Evolutionary conservation across 169 alveolate genomes (phyloP), one percentile per base, ranked within the genome.

Genomic region (Babesia bigemina): DNA sequence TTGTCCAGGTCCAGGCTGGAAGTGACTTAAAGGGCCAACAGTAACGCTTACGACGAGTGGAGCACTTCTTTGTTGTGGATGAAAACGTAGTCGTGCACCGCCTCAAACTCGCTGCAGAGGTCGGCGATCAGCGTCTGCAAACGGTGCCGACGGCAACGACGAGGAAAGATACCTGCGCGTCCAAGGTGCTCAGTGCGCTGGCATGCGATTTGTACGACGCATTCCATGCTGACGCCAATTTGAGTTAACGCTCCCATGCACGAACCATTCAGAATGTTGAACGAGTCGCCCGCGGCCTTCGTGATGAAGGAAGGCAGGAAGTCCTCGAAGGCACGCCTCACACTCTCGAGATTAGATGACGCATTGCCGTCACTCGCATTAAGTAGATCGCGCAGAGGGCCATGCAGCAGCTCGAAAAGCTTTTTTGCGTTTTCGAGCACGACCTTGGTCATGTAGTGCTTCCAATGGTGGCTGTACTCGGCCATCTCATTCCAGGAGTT

Each of bases 391-490:
- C n/a, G n/a, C 45, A 81, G 42, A 7, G 70, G 71, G 39, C 88
- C 88, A 45, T 81, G 56, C 22, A 81, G 36, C 56, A 81, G 59
- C 63, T 81, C 85, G 39, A 81, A 81, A 10, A 81, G 50, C 53
- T 50, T 62, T 14, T 61, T 81, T 44, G 85, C 60, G 48, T 81
- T 72, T 11, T 63, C 69, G 39, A 81, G 66, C 12, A 81, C 71
- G 11, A 75, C 70, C 61, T 81, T 81, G 2, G 63, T 70, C 42
- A 81, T 71, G 8, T 57, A 50, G 42, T 81, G 66, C 58, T 77
- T 63, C 79, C 85, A 81, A 50, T 70, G 69, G 44, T 74, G 76
- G 63, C 88, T 81, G 67, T 72, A 81, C 33, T 81, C 85, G 2
- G 60, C 79, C 79, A 59, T 73, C 61, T 81, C 88, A 58, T 47